A percentile compares a stretch with the other conserved stretches of the same genome.
These are phyloP conservation scores for Trametes sanguinea DNA, from an alignment of 768 basidiomycete species.

Conservation along the genomic window DNA sequence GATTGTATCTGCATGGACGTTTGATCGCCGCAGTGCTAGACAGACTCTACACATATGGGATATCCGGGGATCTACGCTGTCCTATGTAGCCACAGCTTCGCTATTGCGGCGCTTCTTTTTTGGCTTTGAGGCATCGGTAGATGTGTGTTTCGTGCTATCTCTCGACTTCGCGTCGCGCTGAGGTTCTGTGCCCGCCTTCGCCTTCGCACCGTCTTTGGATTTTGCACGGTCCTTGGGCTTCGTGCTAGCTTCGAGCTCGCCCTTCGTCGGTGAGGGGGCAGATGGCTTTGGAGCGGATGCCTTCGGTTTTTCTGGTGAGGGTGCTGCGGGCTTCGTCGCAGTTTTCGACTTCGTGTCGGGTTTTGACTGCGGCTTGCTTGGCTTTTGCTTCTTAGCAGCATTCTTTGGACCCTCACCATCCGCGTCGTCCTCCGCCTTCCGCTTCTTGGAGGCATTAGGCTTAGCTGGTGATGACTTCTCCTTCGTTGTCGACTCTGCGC, in stretches of 20 bases:
- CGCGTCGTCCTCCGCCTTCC: slow-evolving; percentile 17
- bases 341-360: neutral
- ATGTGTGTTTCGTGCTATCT: neutral
- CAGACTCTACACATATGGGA: slow-evolving; percentile 8
- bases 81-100: neutral
- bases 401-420: neutral
- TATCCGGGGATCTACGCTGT: neutral
- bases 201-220: neutral
- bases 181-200: neutral
- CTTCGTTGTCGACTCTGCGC: neutral
- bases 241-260: neutral
- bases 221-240: neutral
- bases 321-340: neutral
- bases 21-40: slow-evolving; percentile 16
- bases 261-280: neutral
- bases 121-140: neutral
- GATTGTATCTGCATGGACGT: slow-evolving; percentile 22
- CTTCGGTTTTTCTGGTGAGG: neutral
- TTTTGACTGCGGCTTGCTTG: neutral
- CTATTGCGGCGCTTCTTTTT: slow-evolving; percentile 11
- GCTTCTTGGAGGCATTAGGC: slow-evolving; percentile 24
- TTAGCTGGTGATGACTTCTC: neutral
- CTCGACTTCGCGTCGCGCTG: neutral
- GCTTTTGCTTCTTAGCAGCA: neutral
- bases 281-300: neutral